These are phyloP conservation scores for Sporothrix pseudoabietina DNA, from an alignment of 2,329 filamentous ascomycete genomes.

Conservation along the genomic window DNA sequence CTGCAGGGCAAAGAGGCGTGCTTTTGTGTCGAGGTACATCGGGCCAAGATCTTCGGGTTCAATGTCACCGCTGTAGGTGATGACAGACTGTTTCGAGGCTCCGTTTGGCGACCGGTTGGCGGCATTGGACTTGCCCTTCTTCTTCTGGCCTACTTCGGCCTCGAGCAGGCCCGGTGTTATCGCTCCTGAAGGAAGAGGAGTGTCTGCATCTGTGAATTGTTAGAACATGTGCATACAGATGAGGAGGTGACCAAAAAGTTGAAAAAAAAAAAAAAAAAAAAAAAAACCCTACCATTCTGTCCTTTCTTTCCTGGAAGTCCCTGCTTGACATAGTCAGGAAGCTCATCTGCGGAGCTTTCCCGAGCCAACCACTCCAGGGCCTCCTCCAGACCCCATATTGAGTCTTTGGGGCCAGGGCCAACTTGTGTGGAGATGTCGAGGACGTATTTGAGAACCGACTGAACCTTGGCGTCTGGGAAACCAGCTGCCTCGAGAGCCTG, in stretches of 20 bases:
- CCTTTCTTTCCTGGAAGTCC: conserved; percentile 42
- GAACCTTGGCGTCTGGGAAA: conserved; percentile 66
- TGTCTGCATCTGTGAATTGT: conserved; percentile 53
- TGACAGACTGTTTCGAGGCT: conserved; percentile 47
- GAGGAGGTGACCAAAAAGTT: neutral
- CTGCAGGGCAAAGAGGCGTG: conserved; percentile 64
- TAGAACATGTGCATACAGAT: neutral
- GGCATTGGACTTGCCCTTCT: conserved; percentile 43
- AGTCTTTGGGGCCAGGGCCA: conserved; percentile 59
- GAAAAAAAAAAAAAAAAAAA: conserved; percentile 35
- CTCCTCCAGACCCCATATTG: conserved; percentile 84
- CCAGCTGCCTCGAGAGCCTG: conserved; percentile 69
- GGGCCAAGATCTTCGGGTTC: conserved; percentile 75
- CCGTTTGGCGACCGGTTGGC: conserved; percentile 38
- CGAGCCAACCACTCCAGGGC: conserved; percentile 88
- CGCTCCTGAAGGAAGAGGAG: conserved; percentile 53
- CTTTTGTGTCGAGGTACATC: conserved; percentile 74
- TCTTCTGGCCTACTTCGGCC: conserved; percentile 39
- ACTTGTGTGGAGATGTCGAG: conserved; percentile 68
- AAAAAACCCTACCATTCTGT: conserved; percentile 36
- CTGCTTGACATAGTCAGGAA: conserved; percentile 68
- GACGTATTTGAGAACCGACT: conserved; percentile 65
- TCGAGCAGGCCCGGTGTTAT: conserved; percentile 52
- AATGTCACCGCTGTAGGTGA: conserved; percentile 68
- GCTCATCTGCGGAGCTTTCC: conserved; percentile 67